These are phyloP conservation scores for Chrysosporium queenslandicum DNA, from an alignment of 2,329 filamentous ascomycete species.

Conservation along the genomic window DNA sequence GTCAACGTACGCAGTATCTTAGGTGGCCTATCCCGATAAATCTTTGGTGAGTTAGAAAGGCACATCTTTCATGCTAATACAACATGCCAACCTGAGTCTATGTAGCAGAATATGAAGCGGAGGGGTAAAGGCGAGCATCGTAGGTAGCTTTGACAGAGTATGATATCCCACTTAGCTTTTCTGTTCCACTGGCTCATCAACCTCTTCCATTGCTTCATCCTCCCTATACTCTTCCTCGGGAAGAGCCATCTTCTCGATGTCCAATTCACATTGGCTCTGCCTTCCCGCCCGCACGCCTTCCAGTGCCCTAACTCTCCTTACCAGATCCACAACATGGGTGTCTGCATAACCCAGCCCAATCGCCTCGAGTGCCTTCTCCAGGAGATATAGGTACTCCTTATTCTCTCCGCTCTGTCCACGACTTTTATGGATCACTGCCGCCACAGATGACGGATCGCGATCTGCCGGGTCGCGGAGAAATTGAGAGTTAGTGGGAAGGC, in stretches of 20 bases:
- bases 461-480: constrained; percentile 50
- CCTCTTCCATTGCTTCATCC: constrained; percentile 16
- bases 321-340: constrained; percentile 74
- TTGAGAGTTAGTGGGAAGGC: constrained; percentile 83
- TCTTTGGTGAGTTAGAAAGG: too few relatives aligned
- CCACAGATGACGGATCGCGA: constrained; percentile 69
- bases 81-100: too few relatives aligned
- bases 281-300: constrained; percentile 33
- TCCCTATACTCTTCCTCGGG: constrained; percentile 12
- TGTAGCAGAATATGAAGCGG: background rate
- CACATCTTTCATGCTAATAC: too few relatives aligned
- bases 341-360: constrained; percentile 70
- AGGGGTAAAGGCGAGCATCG: too few relatives aligned
- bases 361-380: constrained; percentile 64
- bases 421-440: constrained; percentile 68
- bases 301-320: constrained; percentile 57
- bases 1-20: too few relatives aligned
- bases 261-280: constrained; percentile 29
- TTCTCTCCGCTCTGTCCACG: constrained; percentile 80
- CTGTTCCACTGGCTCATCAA: constrained; percentile 24
- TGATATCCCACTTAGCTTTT: constrained; percentile 18
- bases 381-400: constrained; percentile 72
- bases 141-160: background rate
- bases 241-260: constrained; percentile 13
- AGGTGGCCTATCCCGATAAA: too few relatives aligned